Base-by-base conservation (phyloP, 1,284 basidiomycete species). In the Leccinum subrobustum region DNA sequence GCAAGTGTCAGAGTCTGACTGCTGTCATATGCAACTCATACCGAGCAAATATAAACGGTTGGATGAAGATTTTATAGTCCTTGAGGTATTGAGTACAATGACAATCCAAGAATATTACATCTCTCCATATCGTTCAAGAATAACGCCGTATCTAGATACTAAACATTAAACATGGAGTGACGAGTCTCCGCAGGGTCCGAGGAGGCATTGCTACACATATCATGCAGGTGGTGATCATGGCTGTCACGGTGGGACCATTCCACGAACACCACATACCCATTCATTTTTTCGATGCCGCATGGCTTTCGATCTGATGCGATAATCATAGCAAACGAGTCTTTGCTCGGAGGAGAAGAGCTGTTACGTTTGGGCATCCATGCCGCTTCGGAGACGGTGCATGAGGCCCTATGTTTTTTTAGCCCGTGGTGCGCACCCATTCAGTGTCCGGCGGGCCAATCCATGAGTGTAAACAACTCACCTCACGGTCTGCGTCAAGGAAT, bases 241-340 rank as follows among this genome's bases (percentile, higher is more conserved):
- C 44, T 47, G 44, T 47, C 11, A n/a, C 6, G 35, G 35, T 35
- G 35, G 35, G 35, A 35, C 39, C 7, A 5, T 16, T 51, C 52
- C 20, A 16, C 39, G 39, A 25, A 20, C 14, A 25, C 50, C 63
- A 57, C 63, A 52, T 55, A 79, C 65, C 77, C 79, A 29, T 74
- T 69, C 65, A 75, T 65, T 18, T 65, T 61, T 42, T 72, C 69
- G 25, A 75, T 75, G 31, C 57, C 66, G 44, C 65, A 75, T 35
- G 6, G 35, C 35, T 35, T 35, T 35, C 35, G 35, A 35, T 35
- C 35, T 35, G 35, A 35, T 35, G 35, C 35, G 35, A 35, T 35
- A 14, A 35, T 35, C 35, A 35, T 35, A 35, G 35, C 35, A 35
- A 35, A 35, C 35, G 35, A 35, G 14, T 35, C 35, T 35, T 35